Evolutionary conservation across 2,329 filamentous ascomycete genomes (phyloP).

Genomic region (Huntiella bhutanensis): DNA sequence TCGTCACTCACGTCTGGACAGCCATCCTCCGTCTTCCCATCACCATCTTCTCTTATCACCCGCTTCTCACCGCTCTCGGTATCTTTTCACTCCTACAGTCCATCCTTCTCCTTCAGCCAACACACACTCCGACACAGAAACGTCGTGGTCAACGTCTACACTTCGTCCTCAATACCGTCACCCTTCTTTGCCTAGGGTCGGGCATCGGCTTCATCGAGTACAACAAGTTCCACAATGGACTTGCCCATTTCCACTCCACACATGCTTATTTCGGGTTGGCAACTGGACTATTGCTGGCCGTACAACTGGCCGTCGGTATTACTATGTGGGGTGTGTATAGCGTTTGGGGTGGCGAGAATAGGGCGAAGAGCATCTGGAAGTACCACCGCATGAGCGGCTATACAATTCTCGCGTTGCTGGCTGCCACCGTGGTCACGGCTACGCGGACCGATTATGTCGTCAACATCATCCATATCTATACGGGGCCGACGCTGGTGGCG

Average conservation of each 20-base stretch:
- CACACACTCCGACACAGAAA: slow-evolving; percentile 60
- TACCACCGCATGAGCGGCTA: slow-evolving; percentile 74
- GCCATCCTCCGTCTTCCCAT: slow-evolving; percentile 50
- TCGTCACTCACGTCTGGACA: slow-evolving; percentile 60
- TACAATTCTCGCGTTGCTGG: slow-evolving; percentile 44
- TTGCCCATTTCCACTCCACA: slow-evolving; percentile 56
- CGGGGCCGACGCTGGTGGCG: slow-evolving; percentile 57
- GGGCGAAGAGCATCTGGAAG: slow-evolving; percentile 73
- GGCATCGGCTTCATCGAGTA: slow-evolving; percentile 58
- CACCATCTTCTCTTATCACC: slow-evolving; percentile 76
- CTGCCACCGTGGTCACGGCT: slow-evolving; percentile 57
- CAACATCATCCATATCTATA: slow-evolving; percentile 47
- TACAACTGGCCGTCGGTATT: slow-evolving; percentile 64
- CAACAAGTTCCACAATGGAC: slow-evolving; percentile 57
- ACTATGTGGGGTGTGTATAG: slow-evolving; percentile 60
- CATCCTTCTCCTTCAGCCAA: slow-evolving; percentile 74
- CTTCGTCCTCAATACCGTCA: slow-evolving; percentile 47
- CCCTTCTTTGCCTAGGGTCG: slow-evolving; percentile 39
- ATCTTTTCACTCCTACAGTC: slow-evolving; percentile 61
- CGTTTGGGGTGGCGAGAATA: slow-evolving; percentile 60
- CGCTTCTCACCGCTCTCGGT: slow-evolving; percentile 49
- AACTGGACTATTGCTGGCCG: slow-evolving; percentile 47
- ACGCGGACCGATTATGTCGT: slow-evolving; percentile 59
- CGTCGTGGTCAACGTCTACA: slow-evolving; percentile 40
- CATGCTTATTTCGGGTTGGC: slow-evolving; percentile 71